These are phyloP conservation scores for Aspergillus thermomutatus DNA, from an alignment of 2,329 filamentous ascomycete genomes.

Conservation along the genomic window DNA sequence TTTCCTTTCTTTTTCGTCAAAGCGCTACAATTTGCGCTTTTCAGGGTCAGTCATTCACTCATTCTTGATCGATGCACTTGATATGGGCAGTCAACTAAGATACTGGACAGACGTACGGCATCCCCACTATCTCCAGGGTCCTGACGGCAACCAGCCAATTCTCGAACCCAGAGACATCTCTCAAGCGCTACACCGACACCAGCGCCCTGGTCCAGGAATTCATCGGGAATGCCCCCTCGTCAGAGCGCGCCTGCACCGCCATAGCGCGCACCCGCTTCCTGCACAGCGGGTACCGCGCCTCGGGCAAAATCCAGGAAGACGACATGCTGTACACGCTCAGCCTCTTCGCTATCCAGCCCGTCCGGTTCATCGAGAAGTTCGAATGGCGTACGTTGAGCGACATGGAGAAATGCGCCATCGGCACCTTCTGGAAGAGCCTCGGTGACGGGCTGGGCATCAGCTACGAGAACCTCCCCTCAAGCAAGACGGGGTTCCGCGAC, in stretches of 20 bases:
- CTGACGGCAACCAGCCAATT: slow-evolving; percentile 52
- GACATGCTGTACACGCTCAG: slow-evolving; percentile 65
- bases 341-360: slow-evolving; percentile 64
- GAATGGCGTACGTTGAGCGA: slow-evolving; percentile 69
- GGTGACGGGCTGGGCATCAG: slow-evolving; percentile 68
- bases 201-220: slow-evolving; percentile 50
- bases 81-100: not conserved
- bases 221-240: slow-evolving; percentile 41
- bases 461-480: slow-evolving; percentile 45
- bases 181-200: slow-evolving; percentile 55
- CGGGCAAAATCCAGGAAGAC: slow-evolving; percentile 58
- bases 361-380: slow-evolving; percentile 60
- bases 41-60: slow-evolving; percentile 43
- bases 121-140: slow-evolving; percentile 52
- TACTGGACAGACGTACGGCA: slow-evolving; percentile 51
- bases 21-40: slow-evolving; percentile 57
- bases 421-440: slow-evolving; percentile 67
- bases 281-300: slow-evolving; percentile 55
- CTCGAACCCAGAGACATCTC: slow-evolving; percentile 42
- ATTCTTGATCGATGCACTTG: not conserved
- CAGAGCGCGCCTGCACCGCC: slow-evolving; percentile 47
- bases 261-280: slow-evolving; percentile 64
- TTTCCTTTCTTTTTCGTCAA: slow-evolving; percentile 54
- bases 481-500: slow-evolving; percentile 42
- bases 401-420: slow-evolving; percentile 65